These are phyloP conservation scores for Coemansia sp. DNA, from an alignment of 192 early-diverging fungal species.

Conservation along the genomic window DNA sequence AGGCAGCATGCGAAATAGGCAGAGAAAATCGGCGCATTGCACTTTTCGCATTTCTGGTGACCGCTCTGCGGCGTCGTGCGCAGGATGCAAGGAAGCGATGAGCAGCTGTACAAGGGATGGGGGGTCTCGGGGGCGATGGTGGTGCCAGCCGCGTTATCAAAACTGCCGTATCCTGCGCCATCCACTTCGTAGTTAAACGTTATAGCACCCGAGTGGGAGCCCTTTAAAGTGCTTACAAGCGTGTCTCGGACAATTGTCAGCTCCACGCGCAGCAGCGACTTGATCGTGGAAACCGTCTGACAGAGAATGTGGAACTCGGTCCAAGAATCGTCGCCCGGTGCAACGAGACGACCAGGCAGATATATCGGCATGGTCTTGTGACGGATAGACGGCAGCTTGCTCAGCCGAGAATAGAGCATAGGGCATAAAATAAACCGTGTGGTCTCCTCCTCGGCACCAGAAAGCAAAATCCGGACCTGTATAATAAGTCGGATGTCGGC, in stretches of 20 bases:
- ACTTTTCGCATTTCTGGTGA: constrained; percentile 31
- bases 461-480: constrained; percentile 22
- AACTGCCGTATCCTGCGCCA: not conserved
- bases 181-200: constrained; percentile 10
- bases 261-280: constrained; percentile 36
- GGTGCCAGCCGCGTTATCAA: not conserved
- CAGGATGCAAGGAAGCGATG: constrained; percentile 32
- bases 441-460: constrained; percentile 2
- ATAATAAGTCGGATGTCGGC: constrained; percentile 20
- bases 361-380: constrained; percentile 25
- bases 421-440: constrained; percentile 29
- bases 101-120: constrained; percentile 34
- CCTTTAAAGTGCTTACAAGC: constrained; percentile 5
- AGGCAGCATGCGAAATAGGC: constrained; percentile 40
- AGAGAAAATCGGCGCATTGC: constrained; percentile 37
- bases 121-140: too few species aligned
- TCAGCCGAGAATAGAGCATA: constrained; percentile 26
- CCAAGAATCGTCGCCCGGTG: constrained; percentile 24
- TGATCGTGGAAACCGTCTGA: constrained; percentile 32
- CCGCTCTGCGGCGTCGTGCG: constrained; percentile 29
- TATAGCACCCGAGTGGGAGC: constrained; percentile 10
- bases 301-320: constrained; percentile 38
- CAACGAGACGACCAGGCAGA: constrained; percentile 23
- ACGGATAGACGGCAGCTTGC: constrained; percentile 28
- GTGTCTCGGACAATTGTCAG: constrained; percentile 41